Conservation (phyloP, 192 early-diverging fungal genomes). For the Podila minutissima region DNA sequence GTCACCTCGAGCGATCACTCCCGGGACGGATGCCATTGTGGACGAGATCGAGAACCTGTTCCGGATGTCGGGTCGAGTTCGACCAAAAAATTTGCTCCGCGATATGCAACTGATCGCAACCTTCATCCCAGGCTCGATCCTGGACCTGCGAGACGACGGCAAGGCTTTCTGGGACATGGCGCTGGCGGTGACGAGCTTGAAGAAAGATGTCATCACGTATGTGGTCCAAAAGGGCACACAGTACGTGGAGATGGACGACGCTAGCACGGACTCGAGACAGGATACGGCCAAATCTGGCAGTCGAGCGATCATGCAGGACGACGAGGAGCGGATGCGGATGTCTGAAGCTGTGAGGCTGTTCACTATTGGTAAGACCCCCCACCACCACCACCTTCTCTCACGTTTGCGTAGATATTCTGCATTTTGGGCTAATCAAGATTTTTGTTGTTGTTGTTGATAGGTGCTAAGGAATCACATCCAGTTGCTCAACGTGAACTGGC, state of each 20-base stretch:
- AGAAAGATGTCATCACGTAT: slow-evolving; percentile 47
- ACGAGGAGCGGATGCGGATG: slow-evolving; percentile 35
- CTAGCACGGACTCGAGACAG: slow-evolving; percentile 2
- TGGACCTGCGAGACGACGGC: slow-evolving; percentile 53
- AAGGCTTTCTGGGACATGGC: slow-evolving; percentile 59
- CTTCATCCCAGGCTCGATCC: slow-evolving; percentile 44
- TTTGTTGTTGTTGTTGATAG: slow-evolving; percentile 6
- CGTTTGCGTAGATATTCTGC: neutral
- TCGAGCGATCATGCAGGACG: slow-evolving; percentile 25
- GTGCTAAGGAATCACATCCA: slow-evolving; percentile 52
- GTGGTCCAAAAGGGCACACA: slow-evolving; percentile 44
- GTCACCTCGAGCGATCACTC: slow-evolving; percentile 37
- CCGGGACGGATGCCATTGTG: slow-evolving; percentile 54
- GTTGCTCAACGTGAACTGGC: slow-evolving; percentile 52
- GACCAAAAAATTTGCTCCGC: slow-evolving; percentile 42
- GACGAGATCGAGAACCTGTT: slow-evolving; percentile 52
- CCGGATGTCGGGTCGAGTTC: slow-evolving; percentile 21
- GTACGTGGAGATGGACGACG: slow-evolving; percentile 36
- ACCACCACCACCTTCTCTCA: no score
- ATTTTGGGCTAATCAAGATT: no score
- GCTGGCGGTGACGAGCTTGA: slow-evolving; percentile 45
- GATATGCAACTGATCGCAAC: slow-evolving; percentile 54
- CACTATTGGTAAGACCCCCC: slow-evolving; percentile 54
- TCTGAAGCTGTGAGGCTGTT: slow-evolving; percentile 53
- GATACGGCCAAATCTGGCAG: slow-evolving; percentile 15